These are phyloP conservation scores for Akanthomyces uredinophilus DNA, from an alignment of 2,329 filamentous ascomycete species.

Conservation along the genomic window DNA sequence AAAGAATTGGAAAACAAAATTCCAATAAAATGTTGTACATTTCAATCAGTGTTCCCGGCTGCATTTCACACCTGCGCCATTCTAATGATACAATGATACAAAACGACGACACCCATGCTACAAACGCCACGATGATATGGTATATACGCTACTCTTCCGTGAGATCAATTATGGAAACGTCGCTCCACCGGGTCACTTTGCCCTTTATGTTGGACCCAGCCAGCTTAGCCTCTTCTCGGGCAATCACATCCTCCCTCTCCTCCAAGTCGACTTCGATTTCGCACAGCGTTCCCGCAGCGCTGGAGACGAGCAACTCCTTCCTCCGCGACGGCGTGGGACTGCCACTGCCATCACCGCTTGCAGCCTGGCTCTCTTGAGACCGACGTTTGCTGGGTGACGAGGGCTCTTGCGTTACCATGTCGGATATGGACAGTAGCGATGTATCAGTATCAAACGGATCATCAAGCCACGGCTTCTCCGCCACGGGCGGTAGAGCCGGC, in stretches of 20 bases:
- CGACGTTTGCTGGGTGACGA: slow-evolving; percentile 8
- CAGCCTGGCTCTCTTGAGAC: slow-evolving; percentile 5
- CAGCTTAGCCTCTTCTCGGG: not conserved
- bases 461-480: not conserved
- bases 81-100: not conserved
- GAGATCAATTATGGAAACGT: slow-evolving; percentile 30
- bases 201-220: not conserved
- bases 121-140: not conserved
- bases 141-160: slow-evolving; percentile 21
- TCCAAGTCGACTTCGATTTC: slow-evolving; percentile 12
- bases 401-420: not conserved
- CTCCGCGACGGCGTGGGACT: slow-evolving; percentile 7
- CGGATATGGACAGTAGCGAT: not conserved
- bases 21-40: slow-evolving; percentile 1
- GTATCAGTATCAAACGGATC: slow-evolving; percentile 2
- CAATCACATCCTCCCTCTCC: not conserved
- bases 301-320: slow-evolving; percentile 11
- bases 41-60: not conserved
- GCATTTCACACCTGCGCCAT: not conserved
- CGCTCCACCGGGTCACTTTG: slow-evolving; percentile 25
- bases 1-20: not conserved
- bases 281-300: slow-evolving; percentile 1
- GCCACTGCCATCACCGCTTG: not conserved
- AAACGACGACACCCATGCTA: not conserved
- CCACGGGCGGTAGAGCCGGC: not conserved